Base-by-base conservation (phyloP, 1,284 basidiomycete species). In the Heterobasidion parviporum region DNA sequence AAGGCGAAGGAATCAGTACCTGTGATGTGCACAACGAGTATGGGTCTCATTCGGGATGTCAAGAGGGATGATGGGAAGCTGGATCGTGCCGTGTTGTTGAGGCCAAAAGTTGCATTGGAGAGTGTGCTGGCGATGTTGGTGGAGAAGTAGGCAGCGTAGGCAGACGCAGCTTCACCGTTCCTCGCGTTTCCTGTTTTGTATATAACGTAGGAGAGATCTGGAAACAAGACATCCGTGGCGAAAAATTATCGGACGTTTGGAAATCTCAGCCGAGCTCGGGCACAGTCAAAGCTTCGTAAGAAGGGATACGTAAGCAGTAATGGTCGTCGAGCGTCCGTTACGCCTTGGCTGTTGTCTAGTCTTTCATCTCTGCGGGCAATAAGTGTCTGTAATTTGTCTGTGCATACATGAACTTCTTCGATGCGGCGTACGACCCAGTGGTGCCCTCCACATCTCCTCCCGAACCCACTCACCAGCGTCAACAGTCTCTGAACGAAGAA, bases 401-500 rank as follows among this genome's bases (percentile, higher is more conserved):
- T 26, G 26, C 26, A 26, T 26, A 26, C 26, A 89, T 89, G 87
- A 87, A 85, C 70, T 89, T 87, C 64, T 74, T 89, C 54, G 87
- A 90, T 67, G 81, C 61, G 82, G 85, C 56, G 67, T 85, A 54
- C 34, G 26, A 52, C 16, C 64, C 77, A 15, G 77, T 74, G 6
- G 65, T 77, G 9, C 69, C 70, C 12, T 69, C 70, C 12, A 80
- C 84, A 1, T 75, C 80, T 5, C 71, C 75, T 6, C 58, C 67
- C 36, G 61, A 68, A 26, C 61, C 65, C 8, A 57, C 50, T 12
- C 58, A 65, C 43, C 72, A 73, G 56, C 68, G 76, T 10, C 80
- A 83, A 59, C 85, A 81, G 51, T 82, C 78, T 56, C 73, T 95
- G 52, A 87, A 94, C 65, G 87, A 93, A 62, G 93, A 95, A 69